Percentiles rank a stretch among this genome's conserved stretches.
Evolutionary conservation across 306 rosid species (phyloP).

Genomic region (Nissolia schottii): DNA sequence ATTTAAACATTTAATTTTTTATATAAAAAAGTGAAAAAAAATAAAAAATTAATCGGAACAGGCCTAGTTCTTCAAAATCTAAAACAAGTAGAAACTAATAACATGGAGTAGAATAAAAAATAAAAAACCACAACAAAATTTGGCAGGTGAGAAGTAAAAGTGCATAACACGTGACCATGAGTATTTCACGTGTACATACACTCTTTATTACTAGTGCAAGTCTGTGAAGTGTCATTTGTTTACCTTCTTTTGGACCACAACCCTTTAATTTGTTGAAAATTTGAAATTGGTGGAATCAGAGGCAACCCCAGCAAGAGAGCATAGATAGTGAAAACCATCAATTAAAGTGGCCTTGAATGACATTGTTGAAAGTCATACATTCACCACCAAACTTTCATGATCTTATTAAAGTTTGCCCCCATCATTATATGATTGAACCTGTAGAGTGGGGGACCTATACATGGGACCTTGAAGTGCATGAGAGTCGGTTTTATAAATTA

Average conservation of each 20-base stretch:
- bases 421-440: background rate
- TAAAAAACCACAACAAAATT: background rate
- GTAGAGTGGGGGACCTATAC: background rate
- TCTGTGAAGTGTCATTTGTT: background rate
- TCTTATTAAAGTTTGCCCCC: constrained; percentile 4
- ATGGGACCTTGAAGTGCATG: background rate
- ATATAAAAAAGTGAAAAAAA: too few species aligned
- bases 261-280: background rate
- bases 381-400: constrained; percentile 24
- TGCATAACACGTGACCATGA: background rate
- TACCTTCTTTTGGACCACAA: constrained; percentile 7
- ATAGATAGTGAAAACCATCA: background rate
- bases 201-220: background rate
- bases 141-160: background rate
- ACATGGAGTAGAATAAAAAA: background rate
- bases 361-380: background rate
- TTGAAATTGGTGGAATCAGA: background rate
- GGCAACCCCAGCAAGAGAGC: background rate
- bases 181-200: constrained; percentile 12
- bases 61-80: background rate
- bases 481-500: background rate
- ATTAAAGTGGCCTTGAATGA: background rate
- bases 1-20: too few species aligned
- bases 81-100: background rate
- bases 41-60: too few species aligned